These are phyloP conservation scores for Fistulinella cinereoalba DNA, from an alignment of 1,284 basidiomycete species.

Conservation along the genomic window DNA sequence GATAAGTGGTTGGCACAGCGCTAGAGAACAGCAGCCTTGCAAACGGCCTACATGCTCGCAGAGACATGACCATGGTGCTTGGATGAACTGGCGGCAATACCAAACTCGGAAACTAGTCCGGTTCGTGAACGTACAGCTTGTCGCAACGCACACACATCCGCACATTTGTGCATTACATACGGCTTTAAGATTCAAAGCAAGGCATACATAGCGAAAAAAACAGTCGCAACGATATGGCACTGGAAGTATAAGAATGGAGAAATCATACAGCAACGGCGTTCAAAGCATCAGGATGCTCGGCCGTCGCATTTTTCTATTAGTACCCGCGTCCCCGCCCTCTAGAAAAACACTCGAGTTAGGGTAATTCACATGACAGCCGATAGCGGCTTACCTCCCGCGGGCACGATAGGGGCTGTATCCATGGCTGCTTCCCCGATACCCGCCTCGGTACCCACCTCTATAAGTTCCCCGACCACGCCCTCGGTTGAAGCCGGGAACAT, in stretches of 20 bases:
- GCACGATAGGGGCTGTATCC: constrained; percentile 77
- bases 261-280: constrained; percentile 9
- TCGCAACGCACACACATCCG: no score
- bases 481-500: constrained; percentile 86
- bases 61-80: background rate
- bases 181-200: constrained; percentile 28
- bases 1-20: constrained; percentile 46
- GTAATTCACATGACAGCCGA: constrained; percentile 2
- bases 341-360: constrained; percentile 15
- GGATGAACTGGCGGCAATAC: constrained; percentile 2
- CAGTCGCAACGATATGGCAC: constrained; percentile 16
- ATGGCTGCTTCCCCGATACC: constrained; percentile 45
- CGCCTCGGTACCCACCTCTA: constrained; percentile 61
- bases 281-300: constrained; percentile 9
- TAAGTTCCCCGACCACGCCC: constrained; percentile 79
- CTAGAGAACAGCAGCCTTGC: constrained; percentile 26
- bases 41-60: constrained; percentile 9
- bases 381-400: constrained; percentile 67
- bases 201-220: constrained; percentile 29
- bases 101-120: constrained; percentile 25
- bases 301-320: constrained; percentile 38
- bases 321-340: constrained; percentile 73
- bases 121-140: no score
- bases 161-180: constrained; percentile 23
- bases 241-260: constrained; percentile 9